Evolutionary conservation across 2,329 filamentous ascomycete species (phyloP), one percentile per base, ranked within the genome.

Genomic region (Pseudogymnoascus sp.): DNA sequence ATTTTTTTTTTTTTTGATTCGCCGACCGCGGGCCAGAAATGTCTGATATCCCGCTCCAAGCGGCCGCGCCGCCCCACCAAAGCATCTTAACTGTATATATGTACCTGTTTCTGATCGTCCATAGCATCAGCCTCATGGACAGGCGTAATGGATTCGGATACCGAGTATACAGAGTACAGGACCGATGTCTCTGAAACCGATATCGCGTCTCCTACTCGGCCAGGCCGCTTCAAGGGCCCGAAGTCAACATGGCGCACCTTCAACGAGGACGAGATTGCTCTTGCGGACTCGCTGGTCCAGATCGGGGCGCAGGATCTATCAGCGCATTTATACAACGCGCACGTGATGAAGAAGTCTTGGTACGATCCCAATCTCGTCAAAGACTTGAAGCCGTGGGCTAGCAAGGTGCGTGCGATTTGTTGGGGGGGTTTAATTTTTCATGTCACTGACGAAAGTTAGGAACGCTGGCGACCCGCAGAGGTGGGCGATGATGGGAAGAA

Each of bases 321-420:
- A 0, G 75, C 86, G 47, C 92, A 96, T 74, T 76, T 97, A 4
- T 96, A 90, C 75, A 90, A 94, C 72, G 80, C 87, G 0, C 87
- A 88, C 74, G 81, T 81, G 36, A 76, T 95, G 60, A 91, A 87
- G 71, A 74, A 76, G 36, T 75, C 80, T 9, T 68, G n/a, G 62
- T 68, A 25, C 50, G 59, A 41, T 66, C 63, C 65, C 14, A 12
- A 43, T 37, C 30, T 22, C 22, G n/a, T 36, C 15, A 18, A 64
- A 68, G 25, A 57, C 8, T n/a, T 63, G 2, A 65, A 60, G 61
- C 62, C 66, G 53, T 76, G 74, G 75, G 72, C 73, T 62, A 75
- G 67, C 62, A 78, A 75, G 63, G 39, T 62, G 30, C 58, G 30
- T 38, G 15, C 1, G n/a, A 6, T 53, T n/a, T 53, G n/a, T 7